Evolutionary conservation across 2,329 filamentous ascomycete genomes (phyloP), one percentile per base, ranked within the genome.

Genomic region (Verruconis gallopava): DNA sequence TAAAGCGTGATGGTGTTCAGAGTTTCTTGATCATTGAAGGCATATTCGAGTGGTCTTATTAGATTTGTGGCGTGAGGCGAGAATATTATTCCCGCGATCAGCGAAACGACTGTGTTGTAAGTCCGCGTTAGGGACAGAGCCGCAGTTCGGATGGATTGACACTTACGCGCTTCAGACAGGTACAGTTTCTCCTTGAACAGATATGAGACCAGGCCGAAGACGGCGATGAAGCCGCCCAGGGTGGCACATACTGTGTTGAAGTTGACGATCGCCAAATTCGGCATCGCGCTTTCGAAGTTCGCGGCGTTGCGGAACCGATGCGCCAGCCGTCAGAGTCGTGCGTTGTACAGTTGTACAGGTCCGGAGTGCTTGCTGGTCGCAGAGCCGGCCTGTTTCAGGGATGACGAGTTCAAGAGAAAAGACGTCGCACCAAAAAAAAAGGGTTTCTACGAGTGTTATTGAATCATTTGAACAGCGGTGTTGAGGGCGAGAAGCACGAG

Each of bases 121-220:
- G 32, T 44, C 17, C 36, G 40, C 19, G 34, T 14, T 43, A n/a
- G 4, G 22, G 3, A 12, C 6, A 14, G 35, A 14, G 18, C 42
- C n/a, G n/a, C n/a, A n/a, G n/a, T n/a, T n/a, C n/a, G 33, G 25
- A 35, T 36, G 4, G n/a, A 4, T 12, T 6, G 32, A 38, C 3
- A 75, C 81, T 58, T 67, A 89, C 85, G 67, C 41, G 88, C 84
- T 71, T 95, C 88, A 1, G 85, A 93, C 1, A 95, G 71, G 57
- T 94, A 94, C 56, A 84, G 89, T 44, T 77, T 81, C 63, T 94
- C 88, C 56, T 95, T 94, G 55, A 84, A 71, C 14, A 94, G 71
- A 55, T 86, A 93, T 1, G 85, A 94, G 0, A 95, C 85, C 34
- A 95, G 65, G 3, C 85, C 86, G 54, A 93, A 95, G n/a, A 93